These are phyloP conservation scores for Blastomyces percursus DNA, from an alignment of 2,329 filamentous ascomycete genomes.

Conservation along the genomic window DNA sequence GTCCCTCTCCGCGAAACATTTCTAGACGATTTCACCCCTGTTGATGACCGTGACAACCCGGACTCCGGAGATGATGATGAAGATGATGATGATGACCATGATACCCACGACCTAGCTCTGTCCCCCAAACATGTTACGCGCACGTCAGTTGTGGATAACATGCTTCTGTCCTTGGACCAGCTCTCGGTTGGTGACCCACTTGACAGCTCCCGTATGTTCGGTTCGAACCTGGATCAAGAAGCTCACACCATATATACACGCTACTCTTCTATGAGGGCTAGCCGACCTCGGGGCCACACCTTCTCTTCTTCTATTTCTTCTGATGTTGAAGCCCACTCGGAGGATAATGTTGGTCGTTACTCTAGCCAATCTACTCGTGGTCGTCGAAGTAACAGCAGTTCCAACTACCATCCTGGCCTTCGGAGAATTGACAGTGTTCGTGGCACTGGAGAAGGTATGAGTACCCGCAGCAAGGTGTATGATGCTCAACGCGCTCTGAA, in stretches of 20 bases:
- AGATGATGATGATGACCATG: conserved; percentile 28
- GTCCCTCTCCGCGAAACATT: conserved; percentile 34
- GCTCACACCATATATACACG: conserved; percentile 22
- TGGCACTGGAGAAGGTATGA: conserved; percentile 27
- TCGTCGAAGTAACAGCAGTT: conserved; percentile 70
- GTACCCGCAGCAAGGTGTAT: conserved; percentile 28
- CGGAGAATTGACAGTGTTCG: conserved; percentile 55
- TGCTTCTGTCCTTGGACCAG: conserved; percentile 86
- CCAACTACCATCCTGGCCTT: conserved; percentile 53
- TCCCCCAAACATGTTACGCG: conserved; percentile 56
- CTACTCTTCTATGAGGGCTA: conserved; percentile 21
- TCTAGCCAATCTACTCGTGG: conserved; percentile 36
- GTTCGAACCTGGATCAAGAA: conserved; percentile 32
- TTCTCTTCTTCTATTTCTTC: conserved; percentile 51
- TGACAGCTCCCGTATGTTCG: conserved; percentile 17
- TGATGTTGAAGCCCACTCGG: conserved; percentile 39
- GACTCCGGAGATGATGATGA: conserved; percentile 19
- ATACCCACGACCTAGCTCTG: conserved; percentile 21
- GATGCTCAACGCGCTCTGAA: conserved; percentile 22
- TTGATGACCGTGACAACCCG: conserved; percentile 22
- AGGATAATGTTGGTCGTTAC: conserved; percentile 32
- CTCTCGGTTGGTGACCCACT: conserved; percentile 33
- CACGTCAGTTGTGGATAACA: conserved; percentile 89
- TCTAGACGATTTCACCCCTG: conserved; percentile 26
- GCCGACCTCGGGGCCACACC: conserved; percentile 46